Evolutionary conservation across 257 asterid genomes (phyloP).

Genomic region (Knoxia roxburghii): DNA sequence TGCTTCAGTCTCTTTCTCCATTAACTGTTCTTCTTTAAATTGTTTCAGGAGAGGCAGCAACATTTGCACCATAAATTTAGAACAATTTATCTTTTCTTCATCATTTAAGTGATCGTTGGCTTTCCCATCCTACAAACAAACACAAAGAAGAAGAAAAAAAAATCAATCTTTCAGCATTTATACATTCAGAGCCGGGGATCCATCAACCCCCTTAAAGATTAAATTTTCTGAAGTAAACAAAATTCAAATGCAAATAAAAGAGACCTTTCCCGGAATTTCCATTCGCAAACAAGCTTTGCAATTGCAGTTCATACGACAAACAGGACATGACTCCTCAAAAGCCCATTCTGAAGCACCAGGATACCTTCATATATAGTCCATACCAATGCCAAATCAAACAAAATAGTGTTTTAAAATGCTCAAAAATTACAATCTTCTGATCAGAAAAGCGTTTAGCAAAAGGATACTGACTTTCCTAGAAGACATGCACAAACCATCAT

Average conservation of each 20-base stretch:
- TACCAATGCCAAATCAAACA: neutral
- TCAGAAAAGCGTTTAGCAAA: neutral
- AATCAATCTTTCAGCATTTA: neutral
- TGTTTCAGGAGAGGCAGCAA: slow-evolving; percentile 67
- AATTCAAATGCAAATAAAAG: slow-evolving; percentile 18
- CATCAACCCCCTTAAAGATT: too few species aligned
- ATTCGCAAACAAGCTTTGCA: slow-evolving; percentile 81
- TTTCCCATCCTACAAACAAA: slow-evolving; percentile 28
- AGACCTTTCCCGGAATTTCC: slow-evolving; percentile 48
- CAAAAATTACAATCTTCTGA: neutral
- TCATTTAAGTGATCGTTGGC: slow-evolving; percentile 20
- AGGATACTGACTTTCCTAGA: neutral
- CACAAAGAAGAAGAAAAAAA: neutral
- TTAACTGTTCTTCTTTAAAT: slow-evolving; percentile 47
- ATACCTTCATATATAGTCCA: slow-evolving; percentile 43
- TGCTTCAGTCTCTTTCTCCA: slow-evolving; percentile 64
- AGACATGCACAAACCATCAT: neutral
- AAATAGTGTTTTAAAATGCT: neutral
- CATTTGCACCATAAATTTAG: slow-evolving; percentile 42
- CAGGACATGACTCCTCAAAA: slow-evolving; percentile 74
- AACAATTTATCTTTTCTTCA: slow-evolving; percentile 41
- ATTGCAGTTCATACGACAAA: slow-evolving; percentile 68
- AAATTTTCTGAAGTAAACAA: too few species aligned
- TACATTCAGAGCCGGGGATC: too few species aligned
- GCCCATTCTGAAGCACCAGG: slow-evolving; percentile 57